Base-by-base conservation (phyloP, 2,329 filamentous ascomycete genomes). In the Fusarium musae region DNA sequence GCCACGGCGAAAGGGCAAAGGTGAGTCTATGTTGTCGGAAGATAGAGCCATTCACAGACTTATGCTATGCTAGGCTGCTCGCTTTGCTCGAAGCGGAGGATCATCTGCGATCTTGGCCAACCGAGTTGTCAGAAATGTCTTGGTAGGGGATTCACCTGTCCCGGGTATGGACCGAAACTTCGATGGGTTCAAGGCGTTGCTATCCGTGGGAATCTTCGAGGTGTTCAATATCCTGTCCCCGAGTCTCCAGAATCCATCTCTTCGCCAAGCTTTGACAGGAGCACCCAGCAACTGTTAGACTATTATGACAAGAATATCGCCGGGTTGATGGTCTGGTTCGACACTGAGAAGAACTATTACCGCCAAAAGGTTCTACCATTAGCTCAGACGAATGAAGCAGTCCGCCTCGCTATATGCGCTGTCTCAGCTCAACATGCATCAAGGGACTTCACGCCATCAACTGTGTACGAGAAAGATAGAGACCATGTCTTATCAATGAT, bases 241-340 rank as follows among this genome's bases (percentile, higher is more conserved):
- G 11, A 2, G 0, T 5, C 30, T 13, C 5, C 5, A 13, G 16
- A 5, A 23, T 17, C 21, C 1, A 2, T 0, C 2, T 5, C 21
- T 2, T 10, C 30, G 4, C 15, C 10, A 13, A 19, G 5, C 13
- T 0, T 17, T 5, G 16, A 50, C 15, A 13, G 2, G 3, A 32
- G 23, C 16, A 34, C 8, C 3, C 47, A 32, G 1, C 16, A 34
- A 2, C 21, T 50, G 0, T 23, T 50, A 2, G 47, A 34, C 8
- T 50, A 50, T 5, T 50, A 50, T 7, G 47, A 23, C 4, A 50
- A 34, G 28, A 34, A 50, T 0, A 50, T 50, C 2, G 47, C 47
- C 1, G 11, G 21, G 2, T 0, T 50, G 2, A 50, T 50, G 47
- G 47, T 50, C 47, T 50, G 47, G 47, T 19, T 50, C 2, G 47